phyloP scores from a whole-genome alignment of 2,329 filamentous ascomycete species.

The Hypocreales sp. region DNA sequence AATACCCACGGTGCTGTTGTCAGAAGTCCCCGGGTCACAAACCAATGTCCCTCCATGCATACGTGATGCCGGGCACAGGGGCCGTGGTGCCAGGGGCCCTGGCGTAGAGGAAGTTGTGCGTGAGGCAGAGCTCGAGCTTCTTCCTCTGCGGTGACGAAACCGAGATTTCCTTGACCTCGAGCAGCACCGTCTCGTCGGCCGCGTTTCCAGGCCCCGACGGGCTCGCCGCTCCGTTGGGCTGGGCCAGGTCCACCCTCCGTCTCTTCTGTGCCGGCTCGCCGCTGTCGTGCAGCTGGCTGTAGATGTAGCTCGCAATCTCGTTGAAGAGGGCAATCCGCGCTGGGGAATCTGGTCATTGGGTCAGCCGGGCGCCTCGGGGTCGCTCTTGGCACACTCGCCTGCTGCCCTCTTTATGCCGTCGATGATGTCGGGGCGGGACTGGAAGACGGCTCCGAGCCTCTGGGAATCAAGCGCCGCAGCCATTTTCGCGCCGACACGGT shows the following conservation, averaged over 20 bases:
- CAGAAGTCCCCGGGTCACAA: too few relatives aligned
- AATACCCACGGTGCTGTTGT: too few relatives aligned
- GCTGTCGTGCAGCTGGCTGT: conserved; percentile 24
- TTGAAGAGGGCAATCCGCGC: conserved; percentile 37
- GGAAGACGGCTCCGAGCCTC: conserved; percentile 35
- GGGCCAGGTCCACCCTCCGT: conserved; percentile 30
- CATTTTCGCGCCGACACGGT: conserved; percentile 16
- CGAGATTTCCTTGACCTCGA: conserved; percentile 51
- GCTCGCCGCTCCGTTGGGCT: conserved; percentile 7
- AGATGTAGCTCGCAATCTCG: conserved; percentile 34
- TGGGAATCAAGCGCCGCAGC: conserved; percentile 29
- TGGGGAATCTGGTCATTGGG: conserved; percentile 28
- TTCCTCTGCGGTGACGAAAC: conserved; percentile 53
- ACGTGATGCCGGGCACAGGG: conserved; percentile 37
- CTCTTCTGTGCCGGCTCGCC: conserved; percentile 34
- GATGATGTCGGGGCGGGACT: conserved; percentile 39
- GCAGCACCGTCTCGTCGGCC: conserved; percentile 33
- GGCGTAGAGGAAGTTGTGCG: conserved; percentile 41
- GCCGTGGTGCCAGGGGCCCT: conserved; percentile 32
- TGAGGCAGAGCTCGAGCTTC: conserved; percentile 51
- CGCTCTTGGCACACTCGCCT: conserved; percentile 19
- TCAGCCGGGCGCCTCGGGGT: conserved; percentile 1
- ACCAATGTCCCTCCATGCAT: conserved; percentile 49
- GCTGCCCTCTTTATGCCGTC: conserved; percentile 35
- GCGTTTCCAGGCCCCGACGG: conserved; percentile 13